phyloP scores from a whole-genome alignment of 2,329 filamentous ascomycete species.

The Aspergillus versicolor region DNA sequence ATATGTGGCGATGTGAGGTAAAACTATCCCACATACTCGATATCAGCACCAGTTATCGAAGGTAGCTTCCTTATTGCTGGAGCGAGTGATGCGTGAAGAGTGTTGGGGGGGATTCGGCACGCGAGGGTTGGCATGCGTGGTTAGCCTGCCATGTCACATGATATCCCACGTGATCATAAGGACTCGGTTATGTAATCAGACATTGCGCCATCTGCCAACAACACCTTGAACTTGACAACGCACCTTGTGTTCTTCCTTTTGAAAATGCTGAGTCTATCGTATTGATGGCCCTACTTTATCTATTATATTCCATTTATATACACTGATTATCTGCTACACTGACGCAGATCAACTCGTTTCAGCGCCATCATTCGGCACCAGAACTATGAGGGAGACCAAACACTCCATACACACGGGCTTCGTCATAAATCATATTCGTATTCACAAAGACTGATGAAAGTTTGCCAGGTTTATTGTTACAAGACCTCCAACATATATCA shows the following conservation, averaged over 20 bases:
- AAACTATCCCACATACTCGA: slow-evolving; percentile 9
- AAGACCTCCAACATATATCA: no score
- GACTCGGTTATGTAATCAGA: background rate
- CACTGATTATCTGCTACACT: background rate
- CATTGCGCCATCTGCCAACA: background rate
- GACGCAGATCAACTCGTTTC: background rate
- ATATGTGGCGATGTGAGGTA: slow-evolving; percentile 4
- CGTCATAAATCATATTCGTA: background rate
- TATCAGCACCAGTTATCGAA: slow-evolving; percentile 1
- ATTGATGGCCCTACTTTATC: background rate
- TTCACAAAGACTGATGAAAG: background rate
- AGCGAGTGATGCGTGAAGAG: slow-evolving; percentile 3
- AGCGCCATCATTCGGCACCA: no score
- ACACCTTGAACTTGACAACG: background rate
- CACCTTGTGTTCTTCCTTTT: background rate
- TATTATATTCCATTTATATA: background rate
- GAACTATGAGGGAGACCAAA: background rate
- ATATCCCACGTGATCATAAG: background rate
- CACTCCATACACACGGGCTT: background rate
- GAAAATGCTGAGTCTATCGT: background rate
- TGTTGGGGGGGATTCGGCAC: slow-evolving; percentile 1
- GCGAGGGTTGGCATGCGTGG: slow-evolving; percentile 3
- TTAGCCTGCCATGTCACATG: background rate
- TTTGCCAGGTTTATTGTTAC: background rate
- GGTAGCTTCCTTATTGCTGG: background rate